Evolutionary conservation across 1,139 yeast species (phyloP).

Genomic region (Nakaseomyces bracarensis): DNA sequence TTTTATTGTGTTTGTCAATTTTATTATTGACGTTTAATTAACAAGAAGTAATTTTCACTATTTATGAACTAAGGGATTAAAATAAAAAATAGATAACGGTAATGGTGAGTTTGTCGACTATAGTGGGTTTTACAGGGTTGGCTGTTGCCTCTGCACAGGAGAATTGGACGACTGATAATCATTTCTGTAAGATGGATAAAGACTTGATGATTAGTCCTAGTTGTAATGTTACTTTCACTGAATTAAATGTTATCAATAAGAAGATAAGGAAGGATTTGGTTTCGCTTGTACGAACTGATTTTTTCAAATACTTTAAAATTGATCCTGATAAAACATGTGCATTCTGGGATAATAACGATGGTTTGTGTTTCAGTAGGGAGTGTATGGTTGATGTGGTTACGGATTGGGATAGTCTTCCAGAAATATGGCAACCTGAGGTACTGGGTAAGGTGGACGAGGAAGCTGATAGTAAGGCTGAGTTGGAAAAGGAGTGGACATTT

Average conservation of each 20-base stretch:
- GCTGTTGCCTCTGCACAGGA: constrained; percentile 4
- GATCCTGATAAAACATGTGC: constrained; percentile 84
- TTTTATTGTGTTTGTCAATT: no score
- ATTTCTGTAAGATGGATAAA: constrained; percentile 33
- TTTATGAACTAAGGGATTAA: not conserved
- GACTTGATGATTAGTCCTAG: constrained; percentile 32
- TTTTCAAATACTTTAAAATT: constrained; percentile 79
- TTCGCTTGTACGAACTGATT: constrained; percentile 55
- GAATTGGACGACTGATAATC: constrained; percentile 7
- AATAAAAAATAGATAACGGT: not conserved
- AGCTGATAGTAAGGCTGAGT: constrained; percentile 34
- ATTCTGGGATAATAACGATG: constrained; percentile 72
- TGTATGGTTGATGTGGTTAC: constrained; percentile 83
- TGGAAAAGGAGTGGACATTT: constrained; percentile 32
- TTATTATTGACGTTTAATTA: no score
- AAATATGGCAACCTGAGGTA: constrained; percentile 63
- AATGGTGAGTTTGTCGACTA: not conserved
- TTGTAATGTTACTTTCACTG: constrained; percentile 46
- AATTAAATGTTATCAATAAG: constrained; percentile 45
- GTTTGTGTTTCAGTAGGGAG: constrained; percentile 81
- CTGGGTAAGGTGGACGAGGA: constrained; percentile 53
- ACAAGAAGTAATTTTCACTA: no score
- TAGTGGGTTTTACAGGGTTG: not conserved
- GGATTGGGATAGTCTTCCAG: constrained; percentile 61
- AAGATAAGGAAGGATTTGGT: constrained; percentile 47